These are phyloP conservation scores for Acephala macrosclerotiorum DNA, from an alignment of 2,329 filamentous ascomycete species.

Conservation along the genomic window DNA sequence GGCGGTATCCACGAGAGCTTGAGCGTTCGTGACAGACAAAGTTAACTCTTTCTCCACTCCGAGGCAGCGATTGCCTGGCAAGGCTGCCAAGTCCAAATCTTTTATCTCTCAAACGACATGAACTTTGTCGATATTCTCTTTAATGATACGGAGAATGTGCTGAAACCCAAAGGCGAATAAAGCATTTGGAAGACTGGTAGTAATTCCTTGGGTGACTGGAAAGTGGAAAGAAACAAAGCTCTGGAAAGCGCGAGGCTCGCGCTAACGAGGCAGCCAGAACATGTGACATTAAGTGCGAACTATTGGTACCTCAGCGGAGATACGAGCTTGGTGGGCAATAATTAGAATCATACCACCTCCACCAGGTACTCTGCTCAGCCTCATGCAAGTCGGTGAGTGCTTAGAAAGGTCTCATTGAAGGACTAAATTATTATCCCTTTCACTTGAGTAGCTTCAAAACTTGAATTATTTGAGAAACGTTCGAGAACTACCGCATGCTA, in stretches of 20 bases:
- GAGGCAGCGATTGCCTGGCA: background rate
- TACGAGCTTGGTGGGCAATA: background rate
- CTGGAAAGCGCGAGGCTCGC: background rate
- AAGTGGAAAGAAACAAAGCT: background rate
- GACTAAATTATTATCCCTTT: background rate
- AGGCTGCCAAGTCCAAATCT: conserved; percentile 2
- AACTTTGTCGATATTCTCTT: background rate
- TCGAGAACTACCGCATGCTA: background rate
- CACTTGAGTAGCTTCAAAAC: background rate
- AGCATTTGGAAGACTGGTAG: background rate
- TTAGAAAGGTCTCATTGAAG: background rate
- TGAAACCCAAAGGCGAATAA: background rate
- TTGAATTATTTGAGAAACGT: background rate
- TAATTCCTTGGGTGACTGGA: background rate
- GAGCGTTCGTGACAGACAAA: too few relatives aligned
- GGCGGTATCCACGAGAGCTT: too few relatives aligned
- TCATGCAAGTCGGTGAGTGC: background rate
- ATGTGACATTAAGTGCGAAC: conserved; percentile 2
- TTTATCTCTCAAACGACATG: background rate
- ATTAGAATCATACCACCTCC: background rate
- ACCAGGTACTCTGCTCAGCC: background rate
- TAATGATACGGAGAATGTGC: background rate
- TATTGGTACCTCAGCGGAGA: background rate
- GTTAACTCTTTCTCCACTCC: background rate
- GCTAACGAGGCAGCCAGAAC: background rate